Evolutionary conservation across 805 yeast genomes (phyloP).

Genomic region (Metschnikowia henanensis): DNA sequence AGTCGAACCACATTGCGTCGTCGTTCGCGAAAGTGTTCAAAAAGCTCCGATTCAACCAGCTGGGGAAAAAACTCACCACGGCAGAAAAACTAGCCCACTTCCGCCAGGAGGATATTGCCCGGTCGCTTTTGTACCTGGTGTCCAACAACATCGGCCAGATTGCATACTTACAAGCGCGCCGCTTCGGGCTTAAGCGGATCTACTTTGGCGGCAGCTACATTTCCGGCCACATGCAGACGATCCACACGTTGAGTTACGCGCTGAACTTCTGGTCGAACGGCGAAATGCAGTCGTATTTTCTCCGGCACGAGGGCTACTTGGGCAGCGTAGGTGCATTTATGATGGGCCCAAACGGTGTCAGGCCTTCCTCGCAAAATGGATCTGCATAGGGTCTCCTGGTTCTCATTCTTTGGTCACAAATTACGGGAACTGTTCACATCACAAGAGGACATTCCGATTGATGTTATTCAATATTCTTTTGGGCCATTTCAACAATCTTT

Average conservation of each 20-base stretch:
- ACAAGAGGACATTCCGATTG: too few relatives aligned
- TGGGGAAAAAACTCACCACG: slow-evolving; percentile 20
- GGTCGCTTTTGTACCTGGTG: slow-evolving; percentile 83
- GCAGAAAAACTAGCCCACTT: slow-evolving; percentile 52
- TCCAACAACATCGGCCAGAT: slow-evolving; percentile 97
- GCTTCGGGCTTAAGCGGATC: slow-evolving; percentile 77
- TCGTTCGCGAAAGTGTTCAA: slow-evolving; percentile 96
- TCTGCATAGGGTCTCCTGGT: too few relatives aligned
- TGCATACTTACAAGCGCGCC: slow-evolving; percentile 89
- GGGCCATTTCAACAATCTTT: too few relatives aligned
- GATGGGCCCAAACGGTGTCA: slow-evolving; percentile 44
- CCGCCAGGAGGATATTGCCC: slow-evolving; percentile 77
- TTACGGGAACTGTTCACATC: too few relatives aligned
- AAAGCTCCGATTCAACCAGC: slow-evolving; percentile 34
- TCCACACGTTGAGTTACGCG: slow-evolving; percentile 90
- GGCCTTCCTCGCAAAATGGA: neutral
- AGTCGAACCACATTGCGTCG: slow-evolving; percentile 86
- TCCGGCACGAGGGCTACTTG: slow-evolving; percentile 93
- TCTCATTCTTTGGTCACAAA: too few relatives aligned
- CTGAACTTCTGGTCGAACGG: slow-evolving; percentile 96
- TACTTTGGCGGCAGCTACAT: slow-evolving; percentile 97
- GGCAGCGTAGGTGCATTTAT: slow-evolving; percentile 97
- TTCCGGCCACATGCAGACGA: slow-evolving; percentile 93
- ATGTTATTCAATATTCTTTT: too few relatives aligned
- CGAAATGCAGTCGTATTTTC: slow-evolving; percentile 82